Conservation (phyloP, 805 yeast species). For the Metschnikowia kofuensis region DNA sequence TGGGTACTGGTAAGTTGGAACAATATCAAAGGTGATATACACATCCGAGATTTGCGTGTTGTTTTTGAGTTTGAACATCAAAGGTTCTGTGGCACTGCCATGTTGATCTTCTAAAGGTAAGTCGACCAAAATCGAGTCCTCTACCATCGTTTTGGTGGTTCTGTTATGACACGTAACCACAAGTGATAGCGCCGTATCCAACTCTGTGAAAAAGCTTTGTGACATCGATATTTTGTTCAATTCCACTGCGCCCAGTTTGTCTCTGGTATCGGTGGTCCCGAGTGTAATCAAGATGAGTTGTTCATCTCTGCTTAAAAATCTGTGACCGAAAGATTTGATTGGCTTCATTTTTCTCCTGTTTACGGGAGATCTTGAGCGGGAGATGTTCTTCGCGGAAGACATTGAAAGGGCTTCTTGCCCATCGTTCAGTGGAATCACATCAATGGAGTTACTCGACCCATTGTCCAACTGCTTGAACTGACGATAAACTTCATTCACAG, state of each 20-base stretch:
- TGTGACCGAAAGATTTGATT: slow-evolving; percentile 83
- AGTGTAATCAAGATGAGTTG: slow-evolving; percentile 75
- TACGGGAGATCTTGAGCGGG: slow-evolving; percentile 17
- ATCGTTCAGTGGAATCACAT: slow-evolving; percentile 10
- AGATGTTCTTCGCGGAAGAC: slow-evolving; percentile 6
- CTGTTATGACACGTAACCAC: slow-evolving; percentile 47
- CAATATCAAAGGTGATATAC: slow-evolving; percentile 73
- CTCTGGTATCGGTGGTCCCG: slow-evolving; percentile 81
- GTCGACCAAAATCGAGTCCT: slow-evolving; percentile 64
- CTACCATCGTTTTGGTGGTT: slow-evolving; percentile 30
- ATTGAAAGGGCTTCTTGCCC: slow-evolving; percentile 19
- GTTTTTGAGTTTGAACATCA: slow-evolving; percentile 61
- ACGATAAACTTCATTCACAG: slow-evolving; percentile 37
- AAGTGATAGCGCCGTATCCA: slow-evolving; percentile 83
- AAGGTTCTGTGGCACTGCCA: slow-evolving; percentile 67
- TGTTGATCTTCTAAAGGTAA: slow-evolving; percentile 80
- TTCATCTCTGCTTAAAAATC: slow-evolving; percentile 61
- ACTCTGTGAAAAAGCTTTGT: slow-evolving; percentile 73
- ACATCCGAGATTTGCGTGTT: slow-evolving; percentile 49
- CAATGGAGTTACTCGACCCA: slow-evolving; percentile 19
- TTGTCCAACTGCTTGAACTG: slow-evolving; percentile 33
- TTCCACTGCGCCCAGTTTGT: slow-evolving; percentile 54
- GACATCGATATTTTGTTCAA: slow-evolving; percentile 73
- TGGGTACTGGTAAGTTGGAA: slow-evolving; percentile 74
- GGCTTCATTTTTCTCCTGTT: slow-evolving; percentile 41